These are phyloP conservation scores for Capsicum baccatum DNA, from an alignment of 257 asterid species.

Conservation along the genomic window DNA sequence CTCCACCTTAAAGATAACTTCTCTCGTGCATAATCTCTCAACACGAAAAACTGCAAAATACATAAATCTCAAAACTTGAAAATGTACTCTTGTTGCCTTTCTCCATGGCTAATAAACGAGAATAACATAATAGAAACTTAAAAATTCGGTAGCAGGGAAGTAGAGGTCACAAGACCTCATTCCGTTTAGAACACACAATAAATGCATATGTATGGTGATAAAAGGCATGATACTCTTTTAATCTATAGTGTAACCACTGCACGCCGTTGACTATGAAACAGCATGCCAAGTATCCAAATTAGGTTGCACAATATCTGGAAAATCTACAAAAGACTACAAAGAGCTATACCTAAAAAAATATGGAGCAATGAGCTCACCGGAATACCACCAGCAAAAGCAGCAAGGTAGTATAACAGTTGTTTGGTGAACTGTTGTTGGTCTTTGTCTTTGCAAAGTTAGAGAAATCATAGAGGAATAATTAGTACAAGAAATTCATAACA, in stretches of 20 bases:
- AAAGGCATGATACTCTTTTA: neutral
- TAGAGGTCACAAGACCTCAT: slow-evolving; percentile 18
- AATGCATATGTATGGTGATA: slow-evolving; percentile 4
- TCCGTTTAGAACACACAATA: neutral
- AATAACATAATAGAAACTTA: neutral
- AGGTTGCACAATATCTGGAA: neutral
- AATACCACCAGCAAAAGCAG: slow-evolving; percentile 83
- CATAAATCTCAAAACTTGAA: neutral
- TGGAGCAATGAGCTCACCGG: slow-evolving; percentile 93
- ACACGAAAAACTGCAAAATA: slow-evolving; percentile 72
- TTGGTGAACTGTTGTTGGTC: slow-evolving; percentile 85
- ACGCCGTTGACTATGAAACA: neutral
- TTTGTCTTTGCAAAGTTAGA: slow-evolving; percentile 58
- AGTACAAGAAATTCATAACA: neutral
- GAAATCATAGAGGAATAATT: slow-evolving; percentile 26
- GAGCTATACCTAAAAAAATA: slow-evolving; percentile 63
- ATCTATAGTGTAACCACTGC: neutral
- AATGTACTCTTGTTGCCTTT: neutral
- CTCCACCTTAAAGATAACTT: slow-evolving; percentile 95
- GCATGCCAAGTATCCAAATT: neutral
- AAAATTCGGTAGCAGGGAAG: neutral
- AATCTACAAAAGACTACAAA: slow-evolving; percentile 25
- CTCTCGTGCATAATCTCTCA: slow-evolving; percentile 92
- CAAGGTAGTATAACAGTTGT: slow-evolving; percentile 77
- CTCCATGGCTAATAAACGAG: neutral